Evolutionary conservation across 148 eudicot genomes (phyloP).

Genomic region (Diospyros kaki): DNA sequence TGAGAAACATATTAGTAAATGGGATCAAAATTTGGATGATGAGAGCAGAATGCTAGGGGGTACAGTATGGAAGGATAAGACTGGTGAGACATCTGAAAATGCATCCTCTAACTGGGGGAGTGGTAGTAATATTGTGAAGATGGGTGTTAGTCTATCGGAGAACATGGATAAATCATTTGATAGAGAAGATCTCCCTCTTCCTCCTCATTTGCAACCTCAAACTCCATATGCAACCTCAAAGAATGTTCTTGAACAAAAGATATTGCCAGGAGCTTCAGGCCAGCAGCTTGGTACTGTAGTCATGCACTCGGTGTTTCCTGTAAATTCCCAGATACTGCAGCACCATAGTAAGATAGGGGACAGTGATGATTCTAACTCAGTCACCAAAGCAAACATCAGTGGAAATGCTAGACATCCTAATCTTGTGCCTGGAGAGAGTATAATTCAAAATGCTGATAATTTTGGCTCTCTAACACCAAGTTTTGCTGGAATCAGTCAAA

Average conservation of each 20-base stretch:
- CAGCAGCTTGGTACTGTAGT: slow-evolving; percentile 25
- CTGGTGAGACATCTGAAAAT: slow-evolving; percentile 18
- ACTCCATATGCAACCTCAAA: slow-evolving; percentile 21
- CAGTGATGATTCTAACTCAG: slow-evolving; percentile 12
- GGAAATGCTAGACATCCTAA: slow-evolving; percentile 16
- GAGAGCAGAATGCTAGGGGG: slow-evolving; percentile 25
- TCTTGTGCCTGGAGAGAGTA: slow-evolving; percentile 30
- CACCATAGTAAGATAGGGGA: slow-evolving; percentile 19
- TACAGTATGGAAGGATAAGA: slow-evolving; percentile 16
- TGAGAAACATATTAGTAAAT: slow-evolving; percentile 17
- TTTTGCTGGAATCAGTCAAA: slow-evolving; percentile 18
- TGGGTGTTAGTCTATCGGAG: slow-evolving; percentile 21
- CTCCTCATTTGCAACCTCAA: slow-evolving; percentile 21
- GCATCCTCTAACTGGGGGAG: slow-evolving; percentile 26
- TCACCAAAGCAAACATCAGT: slow-evolving; percentile 11
- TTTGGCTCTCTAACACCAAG: slow-evolving; percentile 21
- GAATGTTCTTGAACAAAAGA: slow-evolving; percentile 15
- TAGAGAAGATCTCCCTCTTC: slow-evolving; percentile 18
- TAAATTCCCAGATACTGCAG: slow-evolving; percentile 26
- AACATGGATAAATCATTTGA: slow-evolving; percentile 19
- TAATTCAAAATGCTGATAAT: slow-evolving; percentile 20
- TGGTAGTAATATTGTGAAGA: slow-evolving; percentile 9
- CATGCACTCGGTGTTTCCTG: slow-evolving; percentile 23
- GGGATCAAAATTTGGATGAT: slow-evolving; percentile 20
- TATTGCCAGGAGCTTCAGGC: slow-evolving; percentile 25